Conservation (phyloP, 768 basidiomycete genomes). For the Leccinum imitatum region DNA sequence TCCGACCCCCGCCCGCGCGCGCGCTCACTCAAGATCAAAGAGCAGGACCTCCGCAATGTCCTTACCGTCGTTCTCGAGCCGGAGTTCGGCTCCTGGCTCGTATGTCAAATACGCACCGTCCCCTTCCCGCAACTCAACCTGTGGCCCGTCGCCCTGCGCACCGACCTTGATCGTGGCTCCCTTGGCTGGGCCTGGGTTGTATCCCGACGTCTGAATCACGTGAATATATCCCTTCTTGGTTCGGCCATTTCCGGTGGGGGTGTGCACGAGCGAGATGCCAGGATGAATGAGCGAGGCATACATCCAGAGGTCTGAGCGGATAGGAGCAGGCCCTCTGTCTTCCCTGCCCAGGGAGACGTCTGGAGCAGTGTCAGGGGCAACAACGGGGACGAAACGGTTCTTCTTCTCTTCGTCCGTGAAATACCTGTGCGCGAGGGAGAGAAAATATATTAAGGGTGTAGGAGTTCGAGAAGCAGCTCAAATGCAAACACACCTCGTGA, state of each 20-base stretch:
- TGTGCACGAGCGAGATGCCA: conserved; percentile 51
- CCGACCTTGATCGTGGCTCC: conserved; percentile 62
- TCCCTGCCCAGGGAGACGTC: conserved; percentile 66
- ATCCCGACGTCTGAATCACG: conserved; percentile 82
- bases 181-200: conserved; percentile 53
- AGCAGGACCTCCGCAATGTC: conserved; percentile 70
- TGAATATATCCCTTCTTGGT: conserved; percentile 77
- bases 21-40: conserved; percentile 67
- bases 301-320: conserved; percentile 64
- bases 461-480: background rate
- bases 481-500: conserved; percentile 53
- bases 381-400: conserved; percentile 68
- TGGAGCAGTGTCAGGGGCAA: conserved; percentile 65
- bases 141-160: conserved; percentile 36
- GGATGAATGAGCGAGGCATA: conserved; percentile 74
- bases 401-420: conserved; percentile 82
- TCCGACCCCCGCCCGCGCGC: background rate
- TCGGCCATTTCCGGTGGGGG: conserved; percentile 39
- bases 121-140: conserved; percentile 72
- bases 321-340: conserved; percentile 77
- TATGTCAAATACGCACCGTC: conserved; percentile 79
- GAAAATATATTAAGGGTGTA: background rate
- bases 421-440: conserved; percentile 38
- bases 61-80: conserved; percentile 65
- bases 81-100: conserved; percentile 33